Evolutionary conservation across 257 asterid genomes (phyloP), one percentile per base, ranked within the genome.

Genomic region (Nicotiana tabacum): DNA sequence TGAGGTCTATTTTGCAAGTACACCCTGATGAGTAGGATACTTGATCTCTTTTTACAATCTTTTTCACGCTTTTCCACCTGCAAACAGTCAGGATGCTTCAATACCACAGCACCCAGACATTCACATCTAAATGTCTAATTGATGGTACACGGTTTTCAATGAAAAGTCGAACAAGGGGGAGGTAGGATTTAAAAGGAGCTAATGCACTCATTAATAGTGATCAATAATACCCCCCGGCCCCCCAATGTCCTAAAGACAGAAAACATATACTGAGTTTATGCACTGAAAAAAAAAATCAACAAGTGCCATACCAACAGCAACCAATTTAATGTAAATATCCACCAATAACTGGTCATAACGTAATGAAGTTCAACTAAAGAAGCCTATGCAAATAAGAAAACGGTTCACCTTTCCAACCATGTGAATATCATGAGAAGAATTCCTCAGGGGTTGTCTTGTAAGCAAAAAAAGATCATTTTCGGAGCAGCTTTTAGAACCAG

Each of bases 21-120:
- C 78, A 96, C 58, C 88, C 91, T 91, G 86, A 96, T 87, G 80
- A 92, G 92, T 80, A 92, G 62, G 83, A 92, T 90, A 89, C 86
- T 93, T 84, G 86, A 89, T 87, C 90, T 92, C 85, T 88, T 91
- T 87, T 92, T 96, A 60, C 88, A 84, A 86, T 96, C 97, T 85
- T 88, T 93, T 86, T 94, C 98, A 37, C 94, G 98, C 85, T 93
- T 91, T 90, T 96, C 99, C 81, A 96, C 97, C 99, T 96, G 80
- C 69, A 77, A 82, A 85, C 74, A 87, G 85, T 85, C 66, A 51
- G 57, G 81, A 33, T 76, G 68, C 85, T 83, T 83, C 81, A 87
- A 89, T 79, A 82, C 30, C 80, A 51, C 5, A 29, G 29, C 65
- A 29, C 48, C 65, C 4, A 76, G 80, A 76, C 29, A 76, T 76